Evolutionary conservation across 1,284 basidiomycete genomes (phyloP).

Genomic region (Microbotryomycetes sp.): DNA sequence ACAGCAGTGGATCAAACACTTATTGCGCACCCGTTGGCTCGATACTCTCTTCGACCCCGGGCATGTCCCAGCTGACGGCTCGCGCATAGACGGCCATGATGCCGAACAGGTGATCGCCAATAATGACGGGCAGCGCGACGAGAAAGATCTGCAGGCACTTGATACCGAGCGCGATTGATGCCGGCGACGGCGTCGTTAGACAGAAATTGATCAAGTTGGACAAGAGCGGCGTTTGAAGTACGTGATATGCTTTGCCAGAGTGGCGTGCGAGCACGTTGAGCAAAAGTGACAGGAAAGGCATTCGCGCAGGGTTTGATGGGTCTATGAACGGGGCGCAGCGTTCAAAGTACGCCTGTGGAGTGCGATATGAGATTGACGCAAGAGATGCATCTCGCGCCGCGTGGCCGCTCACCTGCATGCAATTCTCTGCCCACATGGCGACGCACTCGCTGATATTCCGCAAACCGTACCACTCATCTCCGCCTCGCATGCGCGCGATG

Average conservation of each 20-base stretch:
- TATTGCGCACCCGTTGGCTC: neutral
- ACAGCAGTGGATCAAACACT: neutral
- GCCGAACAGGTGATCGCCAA: constrained; percentile 25
- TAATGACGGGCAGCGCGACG: constrained; percentile 25
- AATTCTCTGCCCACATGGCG: constrained; percentile 21
- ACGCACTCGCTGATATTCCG: constrained; percentile 28
- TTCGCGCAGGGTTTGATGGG: constrained; percentile 2
- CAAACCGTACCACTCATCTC: constrained; percentile 27
- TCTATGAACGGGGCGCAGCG: constrained; percentile 7
- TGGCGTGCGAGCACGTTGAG: constrained; percentile 24
- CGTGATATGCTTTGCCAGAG: constrained; percentile 23
- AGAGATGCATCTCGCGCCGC: neutral
- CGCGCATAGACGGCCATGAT: constrained; percentile 22
- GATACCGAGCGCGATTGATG: constrained; percentile 13
- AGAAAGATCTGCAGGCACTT: constrained; percentile 23
- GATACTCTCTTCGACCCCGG: neutral
- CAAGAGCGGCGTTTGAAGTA: constrained; percentile 17
- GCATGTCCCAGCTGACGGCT: constrained; percentile 22
- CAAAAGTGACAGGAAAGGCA: constrained; percentile 20
- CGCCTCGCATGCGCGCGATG: constrained; percentile 14
- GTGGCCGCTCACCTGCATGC: constrained; percentile 3
- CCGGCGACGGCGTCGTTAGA: constrained; percentile 5
- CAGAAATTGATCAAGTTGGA: constrained; percentile 12
- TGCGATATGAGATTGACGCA: too few relatives aligned
- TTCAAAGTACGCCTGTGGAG: constrained; percentile 18